These are phyloP conservation scores for Hyaloperonospora arabidopsidis DNA, from an alignment of 352 stramenopile species.

Conservation along the genomic window DNA sequence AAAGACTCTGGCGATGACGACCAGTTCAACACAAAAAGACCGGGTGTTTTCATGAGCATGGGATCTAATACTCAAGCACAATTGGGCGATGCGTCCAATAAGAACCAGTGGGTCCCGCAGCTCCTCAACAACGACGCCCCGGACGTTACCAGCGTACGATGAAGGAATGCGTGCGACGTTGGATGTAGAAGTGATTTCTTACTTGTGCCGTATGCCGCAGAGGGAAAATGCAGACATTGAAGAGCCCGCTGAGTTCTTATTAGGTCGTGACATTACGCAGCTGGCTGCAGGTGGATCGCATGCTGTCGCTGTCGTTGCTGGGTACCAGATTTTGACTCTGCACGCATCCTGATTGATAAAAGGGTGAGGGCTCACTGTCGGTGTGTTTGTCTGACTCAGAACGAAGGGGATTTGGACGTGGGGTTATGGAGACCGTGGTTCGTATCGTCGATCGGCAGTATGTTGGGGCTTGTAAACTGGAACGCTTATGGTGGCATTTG, in stretches of 20 bases:
- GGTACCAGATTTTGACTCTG: conserved; percentile 23
- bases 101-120: conserved; percentile 80
- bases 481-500: neutral
- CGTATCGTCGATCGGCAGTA: neutral
- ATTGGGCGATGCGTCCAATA: conserved; percentile 53
- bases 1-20: conserved; percentile 53
- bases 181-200: conserved; percentile 1
- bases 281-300: conserved; percentile 57
- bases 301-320: conserved; percentile 38
- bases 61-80: conserved; percentile 65
- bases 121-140: conserved; percentile 64
- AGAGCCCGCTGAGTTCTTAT: conserved; percentile 58
- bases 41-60: conserved; percentile 77
- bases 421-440: conserved; percentile 58
- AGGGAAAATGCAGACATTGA: conserved; percentile 47
- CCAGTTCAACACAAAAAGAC: conserved; percentile 71
- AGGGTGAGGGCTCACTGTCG: neutral
- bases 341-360: neutral
- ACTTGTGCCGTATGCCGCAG: conserved; percentile 20
- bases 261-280: conserved; percentile 59
- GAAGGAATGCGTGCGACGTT: neutral
- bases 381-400: conserved; percentile 19
- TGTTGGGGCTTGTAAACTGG: neutral
- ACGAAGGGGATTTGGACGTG: conserved; percentile 68
- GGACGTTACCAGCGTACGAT: conserved; percentile 44